Conservation (phyloP, 495 filamentous ascomycete species). For the Annulohypoxylon bovei region DNA sequence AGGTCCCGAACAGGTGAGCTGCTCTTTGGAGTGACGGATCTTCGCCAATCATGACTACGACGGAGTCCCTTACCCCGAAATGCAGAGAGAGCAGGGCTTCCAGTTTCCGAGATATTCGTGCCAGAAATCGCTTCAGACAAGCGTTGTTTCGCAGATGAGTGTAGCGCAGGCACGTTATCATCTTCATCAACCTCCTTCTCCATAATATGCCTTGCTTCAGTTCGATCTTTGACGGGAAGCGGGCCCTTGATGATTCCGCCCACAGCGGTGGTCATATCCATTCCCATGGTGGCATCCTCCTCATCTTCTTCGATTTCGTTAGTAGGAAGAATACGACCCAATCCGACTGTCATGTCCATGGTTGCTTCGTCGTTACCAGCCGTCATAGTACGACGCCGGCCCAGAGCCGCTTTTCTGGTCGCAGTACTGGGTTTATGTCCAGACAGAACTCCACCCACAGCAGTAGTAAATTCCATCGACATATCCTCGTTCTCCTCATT, state of each 20-base stretch:
- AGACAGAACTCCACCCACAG: slow-evolving; percentile 70
- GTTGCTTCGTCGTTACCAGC: slow-evolving; percentile 49
- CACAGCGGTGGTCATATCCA: slow-evolving; percentile 68
- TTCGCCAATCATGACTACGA: slow-evolving; percentile 55
- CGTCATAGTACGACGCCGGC: slow-evolving; percentile 45
- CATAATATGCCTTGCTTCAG: slow-evolving; percentile 66
- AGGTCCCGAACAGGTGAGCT: slow-evolving; percentile 44
- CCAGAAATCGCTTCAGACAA: slow-evolving; percentile 51
- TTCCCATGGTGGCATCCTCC: slow-evolving; percentile 64
- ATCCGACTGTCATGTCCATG: slow-evolving; percentile 79
- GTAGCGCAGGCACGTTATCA: slow-evolving; percentile 65
- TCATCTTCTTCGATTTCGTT: slow-evolving; percentile 52
- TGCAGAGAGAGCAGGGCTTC: slow-evolving; percentile 66
- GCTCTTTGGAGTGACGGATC: slow-evolving; percentile 55
- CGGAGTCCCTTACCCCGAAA: slow-evolving; percentile 65
- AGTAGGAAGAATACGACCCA: slow-evolving; percentile 71
- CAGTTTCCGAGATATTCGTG: slow-evolving; percentile 65
- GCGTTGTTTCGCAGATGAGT: slow-evolving; percentile 51
- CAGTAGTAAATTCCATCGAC: slow-evolving; percentile 84
- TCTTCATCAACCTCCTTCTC: slow-evolving; percentile 67
- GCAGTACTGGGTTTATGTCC: slow-evolving; percentile 46
- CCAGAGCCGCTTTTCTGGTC: slow-evolving; percentile 31
- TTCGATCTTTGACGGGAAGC: slow-evolving; percentile 49
- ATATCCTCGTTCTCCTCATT: slow-evolving; percentile 69
- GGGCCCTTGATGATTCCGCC: slow-evolving; percentile 62